Percentiles rank a stretch among this genome's conserved stretches.
Conservation (phyloP, 208 protist genomes). For the Hexamita inflata region DNA sequence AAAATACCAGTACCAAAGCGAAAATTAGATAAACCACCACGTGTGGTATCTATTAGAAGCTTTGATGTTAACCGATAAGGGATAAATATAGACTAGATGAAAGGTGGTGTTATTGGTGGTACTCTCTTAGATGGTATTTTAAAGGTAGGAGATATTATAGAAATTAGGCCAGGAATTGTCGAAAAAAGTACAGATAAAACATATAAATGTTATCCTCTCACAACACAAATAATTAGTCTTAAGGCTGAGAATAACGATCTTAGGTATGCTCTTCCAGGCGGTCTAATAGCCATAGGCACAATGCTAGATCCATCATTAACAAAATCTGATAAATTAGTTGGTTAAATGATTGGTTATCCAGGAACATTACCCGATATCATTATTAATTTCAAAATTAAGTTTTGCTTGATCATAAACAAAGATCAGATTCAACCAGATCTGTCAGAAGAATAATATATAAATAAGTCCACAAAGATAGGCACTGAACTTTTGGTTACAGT, state of each 20-base stretch:
- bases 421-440: too few relatives aligned
- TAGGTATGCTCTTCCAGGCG: slow-evolving; percentile 92
- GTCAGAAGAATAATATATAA: too few relatives aligned
- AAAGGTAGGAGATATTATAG: slow-evolving; percentile 78
- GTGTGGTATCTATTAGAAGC: slow-evolving; percentile 94
- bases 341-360: slow-evolving; percentile 63
- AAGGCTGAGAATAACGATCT: slow-evolving; percentile 88
- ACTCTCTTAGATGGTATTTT: slow-evolving; percentile 89
- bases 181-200: too few relatives aligned
- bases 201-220: slow-evolving; percentile 82
- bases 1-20: slow-evolving; percentile 86
- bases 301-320: slow-evolving; percentile 95
- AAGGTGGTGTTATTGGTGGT: slow-evolving; percentile 91
- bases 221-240: slow-evolving; percentile 71
- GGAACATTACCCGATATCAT: slow-evolving; percentile 80
- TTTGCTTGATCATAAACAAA: too few relatives aligned
- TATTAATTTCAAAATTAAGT: slow-evolving; percentile 85
- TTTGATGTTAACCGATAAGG: slow-evolving; percentile 99
- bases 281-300: slow-evolving; percentile 91
- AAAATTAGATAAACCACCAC: slow-evolving; percentile 69
- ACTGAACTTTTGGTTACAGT: too few relatives aligned
- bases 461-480: too few relatives aligned
- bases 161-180: slow-evolving; percentile 82
- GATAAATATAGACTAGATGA: slow-evolving; percentile 75
- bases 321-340: slow-evolving; percentile 87